These are phyloP conservation scores for Nasturtium officinale DNA, from an alignment of 345 rosid genomes.

Conservation along the genomic window DNA sequence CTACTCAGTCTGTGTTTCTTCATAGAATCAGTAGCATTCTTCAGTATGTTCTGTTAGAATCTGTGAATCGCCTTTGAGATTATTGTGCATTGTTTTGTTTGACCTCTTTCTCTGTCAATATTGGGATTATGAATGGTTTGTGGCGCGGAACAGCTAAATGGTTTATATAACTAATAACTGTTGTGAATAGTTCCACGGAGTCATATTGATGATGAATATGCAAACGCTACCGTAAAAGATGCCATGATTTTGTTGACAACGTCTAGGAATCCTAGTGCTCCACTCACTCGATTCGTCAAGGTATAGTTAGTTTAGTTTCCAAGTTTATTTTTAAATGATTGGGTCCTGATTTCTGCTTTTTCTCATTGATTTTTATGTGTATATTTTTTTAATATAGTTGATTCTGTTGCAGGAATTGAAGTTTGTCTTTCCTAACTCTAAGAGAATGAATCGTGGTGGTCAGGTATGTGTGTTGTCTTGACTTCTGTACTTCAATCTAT, in stretches of 20 bases:
- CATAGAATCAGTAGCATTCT: background rate
- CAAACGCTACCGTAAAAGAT: constrained; percentile 62
- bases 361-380: constrained; percentile 13
- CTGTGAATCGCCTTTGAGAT: background rate
- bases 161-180: constrained; percentile 9
- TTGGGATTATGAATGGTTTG: background rate
- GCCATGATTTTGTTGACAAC: constrained; percentile 88
- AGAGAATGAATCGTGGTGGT: constrained; percentile 78
- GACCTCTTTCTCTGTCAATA: background rate
- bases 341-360: background rate
- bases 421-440: constrained; percentile 77
- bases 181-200: constrained; percentile 61
- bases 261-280: constrained; percentile 86
- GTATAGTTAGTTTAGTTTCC: constrained; percentile 38
- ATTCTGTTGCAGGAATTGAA: constrained; percentile 68
- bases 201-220: constrained; percentile 92
- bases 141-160: constrained; percentile 6
- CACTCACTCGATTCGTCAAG: constrained; percentile 78
- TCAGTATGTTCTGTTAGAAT: background rate
- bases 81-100: background rate
- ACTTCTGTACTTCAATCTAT: background rate
- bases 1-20: background rate
- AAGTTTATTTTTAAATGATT: background rate
- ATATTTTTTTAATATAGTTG: no score
- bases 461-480: constrained; percentile 56